These are phyloP conservation scores for Talaromyces thailandensis DNA, from an alignment of 495 filamentous ascomycete genomes.

Conservation along the genomic window DNA sequence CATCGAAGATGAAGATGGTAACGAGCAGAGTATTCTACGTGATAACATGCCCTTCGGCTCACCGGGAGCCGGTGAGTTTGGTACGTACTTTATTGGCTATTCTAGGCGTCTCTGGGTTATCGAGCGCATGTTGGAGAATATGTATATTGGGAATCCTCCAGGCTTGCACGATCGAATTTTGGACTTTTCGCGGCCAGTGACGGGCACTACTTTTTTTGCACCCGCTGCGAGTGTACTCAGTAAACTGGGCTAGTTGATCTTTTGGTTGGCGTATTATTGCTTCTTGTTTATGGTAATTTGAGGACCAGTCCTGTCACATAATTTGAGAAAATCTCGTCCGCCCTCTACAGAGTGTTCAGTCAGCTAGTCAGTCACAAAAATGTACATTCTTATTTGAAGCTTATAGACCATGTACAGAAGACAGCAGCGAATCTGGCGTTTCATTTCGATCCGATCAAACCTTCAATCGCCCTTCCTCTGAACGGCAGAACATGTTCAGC, in stretches of 20 bases:
- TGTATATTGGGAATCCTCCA: conserved; percentile 47
- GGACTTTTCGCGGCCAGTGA: conserved; percentile 45
- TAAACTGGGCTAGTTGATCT: conserved; percentile 12
- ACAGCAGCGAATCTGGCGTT: conserved; percentile 20
- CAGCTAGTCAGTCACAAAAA: not conserved
- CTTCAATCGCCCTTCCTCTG: not conserved
- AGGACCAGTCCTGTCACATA: too few relatives aligned
- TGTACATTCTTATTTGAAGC: not conserved
- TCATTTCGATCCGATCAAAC: conserved; percentile 14
- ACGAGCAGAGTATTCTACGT: conserved; percentile 43
- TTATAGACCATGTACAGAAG: conserved; percentile 15
- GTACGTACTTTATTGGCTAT: conserved; percentile 54
- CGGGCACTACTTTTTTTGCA: conserved; percentile 45
- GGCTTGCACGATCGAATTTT: conserved; percentile 47
- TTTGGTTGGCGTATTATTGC: not conserved
- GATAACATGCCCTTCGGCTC: conserved; percentile 56
- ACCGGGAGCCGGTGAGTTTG: conserved; percentile 42
- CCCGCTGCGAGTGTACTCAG: conserved; percentile 37
- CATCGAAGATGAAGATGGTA: conserved; percentile 41
- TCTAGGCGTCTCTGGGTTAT: conserved; percentile 46
- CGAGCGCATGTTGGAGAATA: conserved; percentile 48
- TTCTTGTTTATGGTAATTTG: too few relatives aligned
- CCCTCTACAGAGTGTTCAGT: not conserved
- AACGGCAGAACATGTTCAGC: conserved; percentile 17
- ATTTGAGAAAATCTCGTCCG: too few relatives aligned